A percentile compares a stretch with the other conserved stretches of the same genome.
Evolutionary conservation across 2,329 filamentous ascomycete genomes (phyloP).

Genomic region (Pseudogymnoascus sp.): DNA sequence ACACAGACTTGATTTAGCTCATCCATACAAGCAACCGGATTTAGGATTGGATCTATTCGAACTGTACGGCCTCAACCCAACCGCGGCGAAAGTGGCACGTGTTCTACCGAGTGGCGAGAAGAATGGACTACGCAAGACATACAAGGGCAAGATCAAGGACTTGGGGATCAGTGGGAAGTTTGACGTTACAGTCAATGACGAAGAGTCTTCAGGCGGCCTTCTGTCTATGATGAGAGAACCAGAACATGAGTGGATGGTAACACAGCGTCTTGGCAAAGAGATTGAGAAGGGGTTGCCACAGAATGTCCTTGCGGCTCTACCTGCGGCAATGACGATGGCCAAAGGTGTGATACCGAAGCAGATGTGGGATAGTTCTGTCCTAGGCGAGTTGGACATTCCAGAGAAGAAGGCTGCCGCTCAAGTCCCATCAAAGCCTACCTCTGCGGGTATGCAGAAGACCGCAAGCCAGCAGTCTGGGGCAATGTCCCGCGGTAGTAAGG

Average conservation of each 20-base stretch:
- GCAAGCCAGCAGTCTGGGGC: conserved; percentile 14
- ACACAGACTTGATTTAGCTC: conserved; percentile 26
- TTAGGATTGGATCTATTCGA: conserved; percentile 49
- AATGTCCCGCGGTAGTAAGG: conserved; percentile 11
- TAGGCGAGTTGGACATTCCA: conserved; percentile 41
- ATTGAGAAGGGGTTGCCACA: conserved; percentile 45
- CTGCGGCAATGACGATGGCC: conserved; percentile 47
- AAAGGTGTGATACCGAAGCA: conserved; percentile 46
- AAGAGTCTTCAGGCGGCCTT: conserved; percentile 43
- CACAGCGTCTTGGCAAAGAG: conserved; percentile 45
- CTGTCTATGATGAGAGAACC: conserved; percentile 42
- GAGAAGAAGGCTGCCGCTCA: conserved; percentile 14
- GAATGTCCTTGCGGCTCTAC: conserved; percentile 35
- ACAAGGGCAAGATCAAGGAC: conserved; percentile 60
- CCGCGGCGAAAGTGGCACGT: conserved; percentile 54
- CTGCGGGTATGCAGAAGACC: conserved; percentile 43
- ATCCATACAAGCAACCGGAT: conserved; percentile 35
- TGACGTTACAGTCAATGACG: conserved; percentile 48
- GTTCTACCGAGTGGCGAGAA: conserved; percentile 58
- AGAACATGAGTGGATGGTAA: conserved; percentile 48
- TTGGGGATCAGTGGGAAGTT: conserved; percentile 54
- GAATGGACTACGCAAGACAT: conserved; percentile 58
- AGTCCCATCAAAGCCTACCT: conserved; percentile 38
- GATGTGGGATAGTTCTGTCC: conserved; percentile 48
- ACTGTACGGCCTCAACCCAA: conserved; percentile 44